A percentile compares a stretch with the other conserved stretches of the same genome.
phyloP scores from a whole-genome alignment of 352 stramenopile genomes.

The Globisporangium heterothallicum region DNA sequence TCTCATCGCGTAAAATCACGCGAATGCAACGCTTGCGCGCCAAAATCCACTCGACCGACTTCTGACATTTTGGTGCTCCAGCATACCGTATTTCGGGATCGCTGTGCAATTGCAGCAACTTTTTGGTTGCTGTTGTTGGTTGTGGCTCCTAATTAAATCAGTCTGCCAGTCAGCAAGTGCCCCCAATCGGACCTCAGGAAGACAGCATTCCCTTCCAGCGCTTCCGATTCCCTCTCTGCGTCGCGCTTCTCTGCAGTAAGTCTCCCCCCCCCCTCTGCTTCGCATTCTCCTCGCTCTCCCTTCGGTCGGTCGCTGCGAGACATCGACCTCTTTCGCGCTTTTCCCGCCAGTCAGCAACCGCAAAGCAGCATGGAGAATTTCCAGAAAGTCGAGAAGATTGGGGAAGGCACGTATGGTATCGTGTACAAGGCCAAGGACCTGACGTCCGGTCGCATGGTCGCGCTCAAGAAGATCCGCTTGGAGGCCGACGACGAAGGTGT shows the following conservation, averaged over 20 bases:
- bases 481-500: slow-evolving; percentile 96
- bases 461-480: slow-evolving; percentile 91
- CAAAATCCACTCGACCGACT: not conserved
- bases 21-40: no score
- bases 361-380: slow-evolving; percentile 71
- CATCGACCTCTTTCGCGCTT: not conserved
- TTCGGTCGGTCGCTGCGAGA: not conserved
- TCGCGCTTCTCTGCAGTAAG: not conserved
- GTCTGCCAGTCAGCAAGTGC: no score
- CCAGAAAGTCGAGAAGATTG: slow-evolving; percentile 84
- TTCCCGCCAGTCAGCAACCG: not conserved
- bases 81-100: not conserved
- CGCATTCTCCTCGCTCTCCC: not conserved
- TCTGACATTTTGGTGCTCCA: not conserved
- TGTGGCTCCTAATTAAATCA: no score
- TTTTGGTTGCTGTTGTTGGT: not conserved
- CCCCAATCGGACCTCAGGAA: no score
- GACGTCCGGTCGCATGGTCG: slow-evolving; percentile 87
- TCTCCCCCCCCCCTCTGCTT: not conserved
- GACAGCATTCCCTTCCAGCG: not conserved
- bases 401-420: slow-evolving; percentile 95
- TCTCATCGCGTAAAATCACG: no score
- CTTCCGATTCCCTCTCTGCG: not conserved
- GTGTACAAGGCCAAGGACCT: slow-evolving; percentile 96
- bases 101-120: not conserved